Evolutionary conservation across 164 flowering plant genomes (phyloP), one percentile per base, ranked within the genome.

Genomic region (Magnolia changhungtana): DNA sequence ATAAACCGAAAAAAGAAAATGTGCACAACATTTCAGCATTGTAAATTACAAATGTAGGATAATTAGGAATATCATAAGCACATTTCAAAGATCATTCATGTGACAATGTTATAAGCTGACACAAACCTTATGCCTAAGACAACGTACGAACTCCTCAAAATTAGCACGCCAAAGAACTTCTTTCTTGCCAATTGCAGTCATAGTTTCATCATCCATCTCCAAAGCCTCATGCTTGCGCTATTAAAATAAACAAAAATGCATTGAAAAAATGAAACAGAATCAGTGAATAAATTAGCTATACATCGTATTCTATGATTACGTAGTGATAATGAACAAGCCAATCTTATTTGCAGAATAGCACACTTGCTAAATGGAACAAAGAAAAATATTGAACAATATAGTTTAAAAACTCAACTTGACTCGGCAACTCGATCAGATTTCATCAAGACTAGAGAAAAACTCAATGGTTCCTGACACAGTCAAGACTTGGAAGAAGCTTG

Each of bases 151-250:
- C 78, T 90, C 97, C 75, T 91, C 98, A 81, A 89, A 91, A 84
- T 92, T 96, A 58, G 87, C 90, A 63, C 97, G 97, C 97, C 97
- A 96, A 78, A 92, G 83, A 74, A 90, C 81, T 75, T 85, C 83
- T 85, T 83, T 87, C 72, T 88, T 85, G 24, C 70, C 75, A 71
- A 79, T 73, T 45, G 77, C 24, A 77, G 68, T 83, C 50, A 67
- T 79, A 1, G 59, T 67, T 64, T 84, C 89, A 23, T 63, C 76
- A 77, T 88, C 91, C 52, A 75, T 73, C 73, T 87, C 91, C 67
- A 84, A 65, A 58, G 51, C 73, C 78, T 78, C 85, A 73, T 74
- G 83, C 80, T 92, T 96, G 71, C 97, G 90, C 99, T 92, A 69
- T 65, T 76, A 77, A 16, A 66, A 37, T 77, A 68, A 37, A 67